A percentile compares a stretch with the other conserved stretches of the same genome.
Conservation (phyloP, 352 stramenopile species). For the Phytophthora meadii region DNA sequence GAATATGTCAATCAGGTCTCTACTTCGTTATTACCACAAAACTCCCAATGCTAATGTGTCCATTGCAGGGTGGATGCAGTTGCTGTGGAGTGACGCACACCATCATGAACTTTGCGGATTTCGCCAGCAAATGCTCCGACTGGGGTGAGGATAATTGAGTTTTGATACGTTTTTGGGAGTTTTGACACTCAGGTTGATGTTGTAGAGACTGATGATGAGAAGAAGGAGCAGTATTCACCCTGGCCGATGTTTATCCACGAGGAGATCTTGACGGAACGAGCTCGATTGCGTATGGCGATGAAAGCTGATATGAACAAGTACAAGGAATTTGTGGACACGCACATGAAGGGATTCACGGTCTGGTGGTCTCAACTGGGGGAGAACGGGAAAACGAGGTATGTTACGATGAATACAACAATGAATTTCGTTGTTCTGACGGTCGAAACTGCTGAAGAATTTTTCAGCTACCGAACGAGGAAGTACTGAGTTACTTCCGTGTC, state of each 20-base stretch:
- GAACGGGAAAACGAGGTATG: constrained; percentile 51
- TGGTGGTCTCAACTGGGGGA: constrained; percentile 69
- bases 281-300: constrained; percentile 86
- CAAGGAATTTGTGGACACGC: constrained; percentile 58
- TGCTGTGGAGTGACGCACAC: constrained; percentile 92
- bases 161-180: background rate
- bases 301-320: constrained; percentile 81
- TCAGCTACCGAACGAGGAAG: constrained; percentile 85
- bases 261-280: constrained; percentile 92
- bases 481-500: constrained; percentile 81
- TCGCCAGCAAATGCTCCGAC: constrained; percentile 93
- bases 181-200: constrained; percentile 4
- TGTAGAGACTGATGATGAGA: constrained; percentile 92
- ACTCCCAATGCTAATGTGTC: background rate
- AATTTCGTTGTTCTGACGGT: background rate
- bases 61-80: constrained; percentile 79
- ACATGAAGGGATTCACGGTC: constrained; percentile 69
- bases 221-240: constrained; percentile 88
- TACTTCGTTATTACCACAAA: background rate
- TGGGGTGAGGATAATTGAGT: constrained; percentile 46
- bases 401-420: background rate
- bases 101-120: constrained; percentile 84
- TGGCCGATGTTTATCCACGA: constrained; percentile 92
- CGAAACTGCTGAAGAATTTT: constrained; percentile 61
- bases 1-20: constrained; percentile 91